Evolutionary conservation across 2,329 filamentous ascomycete genomes (phyloP).

Genomic region (Sporothrix inflata): DNA sequence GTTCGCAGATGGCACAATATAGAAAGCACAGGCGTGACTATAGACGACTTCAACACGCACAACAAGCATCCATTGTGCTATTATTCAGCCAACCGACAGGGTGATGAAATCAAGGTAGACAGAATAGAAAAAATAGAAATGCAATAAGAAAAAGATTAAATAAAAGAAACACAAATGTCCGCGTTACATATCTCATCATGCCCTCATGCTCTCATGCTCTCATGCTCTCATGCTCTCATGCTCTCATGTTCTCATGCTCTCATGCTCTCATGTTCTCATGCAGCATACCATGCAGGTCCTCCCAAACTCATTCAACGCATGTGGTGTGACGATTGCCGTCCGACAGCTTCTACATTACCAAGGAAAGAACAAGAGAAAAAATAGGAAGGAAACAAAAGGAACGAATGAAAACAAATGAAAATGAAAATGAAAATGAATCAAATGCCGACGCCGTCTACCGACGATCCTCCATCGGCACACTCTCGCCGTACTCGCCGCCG

Average conservation of each 20-base stretch:
- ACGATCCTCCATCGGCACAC: constrained; percentile 57
- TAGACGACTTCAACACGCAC: too few species aligned
- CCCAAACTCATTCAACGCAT: not conserved
- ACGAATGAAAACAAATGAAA: not conserved
- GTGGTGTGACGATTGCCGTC: constrained; percentile 7
- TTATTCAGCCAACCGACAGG: too few species aligned
- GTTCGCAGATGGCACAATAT: too few species aligned
- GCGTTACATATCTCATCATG: constrained; percentile 15
- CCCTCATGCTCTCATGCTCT: not conserved
- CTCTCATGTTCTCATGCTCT: not conserved
- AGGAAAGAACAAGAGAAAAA: not conserved
- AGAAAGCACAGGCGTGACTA: too few species aligned
- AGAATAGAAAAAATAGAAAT: not conserved
- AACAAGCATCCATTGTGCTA: too few species aligned
- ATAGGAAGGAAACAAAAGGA: not conserved
- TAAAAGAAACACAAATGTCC: not conserved
- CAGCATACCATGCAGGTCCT: not conserved
- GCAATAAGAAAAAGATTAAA: not conserved
- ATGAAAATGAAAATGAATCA: not conserved
- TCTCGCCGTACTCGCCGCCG: constrained; percentile 58
- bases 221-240: too few species aligned
- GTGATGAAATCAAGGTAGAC: not conserved
- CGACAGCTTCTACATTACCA: constrained; percentile 12
- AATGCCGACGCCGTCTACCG: constrained; percentile 36
- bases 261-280: not conserved